These are phyloP conservation scores for Phanerochaete sordida DNA, from an alignment of 768 basidiomycete genomes.

Conservation along the genomic window DNA sequence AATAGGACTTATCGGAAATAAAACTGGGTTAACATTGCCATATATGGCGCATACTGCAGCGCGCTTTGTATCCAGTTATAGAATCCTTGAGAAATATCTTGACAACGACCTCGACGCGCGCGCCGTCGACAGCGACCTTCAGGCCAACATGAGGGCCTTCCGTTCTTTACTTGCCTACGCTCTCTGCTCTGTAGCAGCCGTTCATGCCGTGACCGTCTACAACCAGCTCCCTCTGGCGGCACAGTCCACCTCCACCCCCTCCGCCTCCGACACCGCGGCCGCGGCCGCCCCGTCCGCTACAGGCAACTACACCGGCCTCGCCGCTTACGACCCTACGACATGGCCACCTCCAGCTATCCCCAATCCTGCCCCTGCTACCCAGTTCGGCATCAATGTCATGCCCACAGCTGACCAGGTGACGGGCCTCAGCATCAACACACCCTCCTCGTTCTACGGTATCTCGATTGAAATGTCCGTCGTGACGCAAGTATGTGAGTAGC, in stretches of 20 bases:
- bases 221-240: constrained; percentile 18
- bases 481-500: constrained; percentile 55
- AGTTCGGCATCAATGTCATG: constrained; percentile 23
- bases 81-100: background rate
- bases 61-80: background rate
- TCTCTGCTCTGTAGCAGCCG: constrained; percentile 5
- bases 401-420: constrained; percentile 13
- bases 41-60: background rate
- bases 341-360: constrained; percentile 15
- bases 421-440: constrained; percentile 38
- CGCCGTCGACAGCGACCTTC: background rate
- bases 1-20: too few species aligned
- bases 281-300: constrained; percentile 20
- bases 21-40: background rate
- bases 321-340: constrained; percentile 28
- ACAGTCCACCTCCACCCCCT: constrained; percentile 22
- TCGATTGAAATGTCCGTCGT: constrained; percentile 75
- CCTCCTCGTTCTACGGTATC: constrained; percentile 69
- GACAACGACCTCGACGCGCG: background rate
- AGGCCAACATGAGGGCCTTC: constrained; percentile 9
- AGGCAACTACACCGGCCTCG: constrained; percentile 26
- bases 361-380: constrained; percentile 15
- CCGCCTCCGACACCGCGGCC: constrained; percentile 13
- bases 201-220: constrained; percentile 26
- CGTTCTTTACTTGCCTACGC: constrained; percentile 7